phyloP scores from a whole-genome alignment of 2,329 filamentous ascomycete species.

The Trichoderma guizhouense region DNA sequence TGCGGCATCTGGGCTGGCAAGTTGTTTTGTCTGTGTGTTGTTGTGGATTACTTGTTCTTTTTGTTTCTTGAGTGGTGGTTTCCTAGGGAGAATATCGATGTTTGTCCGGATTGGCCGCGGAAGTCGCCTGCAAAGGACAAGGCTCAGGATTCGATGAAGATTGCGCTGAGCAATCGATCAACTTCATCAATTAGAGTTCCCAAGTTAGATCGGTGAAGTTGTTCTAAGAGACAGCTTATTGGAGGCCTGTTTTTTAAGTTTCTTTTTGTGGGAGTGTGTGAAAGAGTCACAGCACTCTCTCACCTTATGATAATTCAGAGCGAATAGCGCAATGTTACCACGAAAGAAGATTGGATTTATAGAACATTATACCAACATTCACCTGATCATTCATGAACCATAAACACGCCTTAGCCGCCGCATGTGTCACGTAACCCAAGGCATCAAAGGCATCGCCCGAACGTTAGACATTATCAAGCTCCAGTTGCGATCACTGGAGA shows the following conservation, averaged over 20 bases:
- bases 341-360: background rate
- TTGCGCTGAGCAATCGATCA: constrained; percentile 31
- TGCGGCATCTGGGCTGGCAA: constrained; percentile 99
- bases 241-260: background rate
- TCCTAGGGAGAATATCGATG: constrained; percentile 80
- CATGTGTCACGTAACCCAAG: background rate
- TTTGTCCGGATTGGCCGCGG: constrained; percentile 87
- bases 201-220: constrained; percentile 25
- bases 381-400: background rate
- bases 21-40: constrained; percentile 88
- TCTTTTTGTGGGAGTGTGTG: background rate
- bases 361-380: background rate
- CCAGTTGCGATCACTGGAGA: background rate
- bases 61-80: constrained; percentile 84
- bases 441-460: background rate
- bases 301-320: background rate
- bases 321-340: background rate
- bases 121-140: constrained; percentile 50
- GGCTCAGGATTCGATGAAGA: constrained; percentile 27
- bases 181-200: constrained; percentile 31
- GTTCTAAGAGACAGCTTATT: background rate
- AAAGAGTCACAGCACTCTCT: background rate
- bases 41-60: constrained; percentile 91
- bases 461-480: background rate
- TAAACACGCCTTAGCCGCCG: background rate